Evolutionary conservation across 805 yeast genomes (phyloP).

Genomic region (Saccharomycopsis babjevae): DNA sequence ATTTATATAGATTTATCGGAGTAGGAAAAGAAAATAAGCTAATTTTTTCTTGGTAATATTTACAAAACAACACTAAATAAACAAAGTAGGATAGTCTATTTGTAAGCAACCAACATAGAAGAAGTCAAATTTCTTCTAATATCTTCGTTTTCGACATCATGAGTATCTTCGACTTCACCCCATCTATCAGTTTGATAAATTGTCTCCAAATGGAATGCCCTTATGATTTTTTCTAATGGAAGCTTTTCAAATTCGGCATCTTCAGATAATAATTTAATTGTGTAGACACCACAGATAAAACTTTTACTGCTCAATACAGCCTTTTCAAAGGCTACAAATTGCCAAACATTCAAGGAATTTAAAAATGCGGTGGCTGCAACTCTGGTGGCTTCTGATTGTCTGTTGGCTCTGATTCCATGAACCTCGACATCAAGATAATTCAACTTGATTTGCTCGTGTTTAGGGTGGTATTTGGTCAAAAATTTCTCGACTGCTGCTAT

Average conservation of each 20-base stretch:
- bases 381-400: constrained; percentile 51
- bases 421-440: constrained; percentile 67
- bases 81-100: not conserved
- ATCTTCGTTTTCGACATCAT: constrained; percentile 92
- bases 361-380: constrained; percentile 58
- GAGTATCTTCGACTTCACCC: constrained; percentile 99
- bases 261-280: constrained; percentile 21
- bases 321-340: constrained; percentile 80
- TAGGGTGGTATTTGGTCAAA: constrained; percentile 31
- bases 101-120: constrained; percentile 52
- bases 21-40: too few species aligned
- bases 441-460: constrained; percentile 31
- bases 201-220: constrained; percentile 71
- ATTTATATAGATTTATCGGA: not conserved
- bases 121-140: constrained; percentile 72
- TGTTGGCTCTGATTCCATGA: constrained; percentile 73
- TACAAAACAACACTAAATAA: not conserved
- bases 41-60: not conserved
- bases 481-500: constrained; percentile 55
- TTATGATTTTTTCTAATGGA: constrained; percentile 57
- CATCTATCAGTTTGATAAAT: constrained; percentile 79
- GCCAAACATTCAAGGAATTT: constrained; percentile 54
- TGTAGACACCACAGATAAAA: constrained; percentile 64
- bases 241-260: constrained; percentile 24
- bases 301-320: constrained; percentile 83